Conservation (phyloP, 495 filamentous ascomycete species). For the Cercophora scortea region DNA sequence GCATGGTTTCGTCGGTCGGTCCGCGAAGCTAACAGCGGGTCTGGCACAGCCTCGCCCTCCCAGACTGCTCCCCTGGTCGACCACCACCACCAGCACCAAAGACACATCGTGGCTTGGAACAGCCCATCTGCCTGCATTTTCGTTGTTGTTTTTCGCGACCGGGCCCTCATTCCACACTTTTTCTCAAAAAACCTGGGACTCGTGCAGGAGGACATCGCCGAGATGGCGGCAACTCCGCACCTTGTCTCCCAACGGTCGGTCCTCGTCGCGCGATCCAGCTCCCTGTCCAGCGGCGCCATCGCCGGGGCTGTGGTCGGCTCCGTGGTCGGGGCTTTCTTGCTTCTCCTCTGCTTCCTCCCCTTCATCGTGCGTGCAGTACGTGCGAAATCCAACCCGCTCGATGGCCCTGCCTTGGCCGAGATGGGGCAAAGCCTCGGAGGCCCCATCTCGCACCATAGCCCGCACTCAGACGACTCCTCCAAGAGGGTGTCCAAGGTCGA, state of each 20-base stretch:
- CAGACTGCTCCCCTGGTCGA: too few relatives aligned
- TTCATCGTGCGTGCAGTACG: slow-evolving; percentile 24
- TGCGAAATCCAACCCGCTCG: slow-evolving; percentile 11
- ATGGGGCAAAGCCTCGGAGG: slow-evolving; percentile 27
- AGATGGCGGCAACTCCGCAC: slow-evolving; percentile 5
- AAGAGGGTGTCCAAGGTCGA: slow-evolving; percentile 16
- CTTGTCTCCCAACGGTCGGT: slow-evolving; percentile 13
- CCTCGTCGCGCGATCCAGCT: slow-evolving; percentile 19
- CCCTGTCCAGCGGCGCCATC: slow-evolving; percentile 22
- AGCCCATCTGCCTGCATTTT: background rate
- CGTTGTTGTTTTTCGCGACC: slow-evolving; percentile 2
- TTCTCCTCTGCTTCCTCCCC: slow-evolving; percentile 24
- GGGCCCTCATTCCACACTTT: background rate
- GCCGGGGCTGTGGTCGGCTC: slow-evolving; percentile 30
- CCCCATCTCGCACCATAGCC: slow-evolving; percentile 16
- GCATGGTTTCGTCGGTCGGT: slow-evolving; percentile 8
- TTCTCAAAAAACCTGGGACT: background rate
- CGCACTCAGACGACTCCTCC: slow-evolving; percentile 11
- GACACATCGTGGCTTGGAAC: slow-evolving; percentile 1
- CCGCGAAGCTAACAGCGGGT: slow-evolving; percentile 5
- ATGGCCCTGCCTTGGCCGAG: slow-evolving; percentile 20
- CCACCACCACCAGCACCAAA: background rate
- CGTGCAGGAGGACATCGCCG: slow-evolving; percentile 6
- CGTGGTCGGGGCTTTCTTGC: slow-evolving; percentile 21
- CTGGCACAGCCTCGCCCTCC: slow-evolving; percentile 3